phyloP scores from a whole-genome alignment of 2,329 filamentous ascomycete species.

The Neofusicoccum kwambonambiense region DNA sequence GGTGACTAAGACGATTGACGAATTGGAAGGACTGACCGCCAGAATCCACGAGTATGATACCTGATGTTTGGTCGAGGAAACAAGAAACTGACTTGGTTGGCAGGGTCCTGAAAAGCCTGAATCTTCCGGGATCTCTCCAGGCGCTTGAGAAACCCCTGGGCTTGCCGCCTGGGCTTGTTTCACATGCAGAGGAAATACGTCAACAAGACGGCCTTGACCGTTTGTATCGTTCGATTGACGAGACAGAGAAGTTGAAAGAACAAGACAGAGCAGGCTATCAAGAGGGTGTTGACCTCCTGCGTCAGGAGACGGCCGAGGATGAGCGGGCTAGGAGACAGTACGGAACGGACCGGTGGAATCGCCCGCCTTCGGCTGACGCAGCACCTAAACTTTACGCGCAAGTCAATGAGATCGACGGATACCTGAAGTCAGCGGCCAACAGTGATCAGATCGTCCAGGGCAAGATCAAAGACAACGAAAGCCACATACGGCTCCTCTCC shows the following conservation, averaged over 20 bases:
- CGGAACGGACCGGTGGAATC: slow-evolving; percentile 82
- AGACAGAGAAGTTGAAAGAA: slow-evolving; percentile 84
- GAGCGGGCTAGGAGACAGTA: slow-evolving; percentile 71
- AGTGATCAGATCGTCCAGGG: slow-evolving; percentile 70
- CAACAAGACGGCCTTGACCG: slow-evolving; percentile 83
- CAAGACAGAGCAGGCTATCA: slow-evolving; percentile 76
- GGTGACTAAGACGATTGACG: slow-evolving; percentile 80
- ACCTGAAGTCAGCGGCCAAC: slow-evolving; percentile 70
- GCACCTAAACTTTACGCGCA: slow-evolving; percentile 71
- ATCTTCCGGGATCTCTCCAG: slow-evolving; percentile 88
- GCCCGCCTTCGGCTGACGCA: slow-evolving; percentile 68
- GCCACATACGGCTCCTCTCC: slow-evolving; percentile 71
- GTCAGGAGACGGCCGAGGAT: slow-evolving; percentile 81
- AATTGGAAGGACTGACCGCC: slow-evolving; percentile 77
- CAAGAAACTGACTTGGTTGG: slow-evolving; percentile 21
- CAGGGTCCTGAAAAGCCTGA: slow-evolving; percentile 70
- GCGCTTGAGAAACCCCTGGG: slow-evolving; percentile 93
- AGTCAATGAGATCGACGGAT: slow-evolving; percentile 77
- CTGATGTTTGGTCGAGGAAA: neutral
- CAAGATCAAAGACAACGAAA: slow-evolving; percentile 75
- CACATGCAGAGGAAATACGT: slow-evolving; percentile 90
- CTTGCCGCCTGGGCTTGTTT: slow-evolving; percentile 76
- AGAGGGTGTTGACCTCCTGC: slow-evolving; percentile 76
- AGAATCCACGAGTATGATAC: slow-evolving; percentile 65
- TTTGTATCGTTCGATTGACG: slow-evolving; percentile 75